phyloP scores from a whole-genome alignment of 805 yeast species.

The Millerozyma miso region DNA sequence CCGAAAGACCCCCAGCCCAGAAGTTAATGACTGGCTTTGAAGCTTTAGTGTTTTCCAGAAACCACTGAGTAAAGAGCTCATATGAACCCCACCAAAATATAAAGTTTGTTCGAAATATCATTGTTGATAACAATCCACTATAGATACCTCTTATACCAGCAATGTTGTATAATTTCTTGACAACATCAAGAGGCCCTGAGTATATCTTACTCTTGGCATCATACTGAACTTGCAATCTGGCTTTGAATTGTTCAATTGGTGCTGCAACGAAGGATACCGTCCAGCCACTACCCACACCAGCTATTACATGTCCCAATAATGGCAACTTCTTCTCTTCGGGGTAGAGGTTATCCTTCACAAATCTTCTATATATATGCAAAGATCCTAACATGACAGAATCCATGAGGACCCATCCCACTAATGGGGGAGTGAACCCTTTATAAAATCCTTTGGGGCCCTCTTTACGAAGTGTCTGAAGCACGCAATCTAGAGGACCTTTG shows the following conservation, averaged over 20 bases:
- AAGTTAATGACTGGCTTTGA: slow-evolving; percentile 72
- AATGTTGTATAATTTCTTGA: slow-evolving; percentile 49
- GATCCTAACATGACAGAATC: slow-evolving; percentile 90
- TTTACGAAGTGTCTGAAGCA: slow-evolving; percentile 59
- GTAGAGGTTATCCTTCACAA: slow-evolving; percentile 62
- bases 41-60: slow-evolving; percentile 60
- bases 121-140: slow-evolving; percentile 78
- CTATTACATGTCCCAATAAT: slow-evolving; percentile 65
- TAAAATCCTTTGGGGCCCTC: slow-evolving; percentile 82
- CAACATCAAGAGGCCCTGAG: slow-evolving; percentile 79
- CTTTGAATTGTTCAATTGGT: slow-evolving; percentile 86
- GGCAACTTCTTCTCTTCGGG: slow-evolving; percentile 63
- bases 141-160: slow-evolving; percentile 72
- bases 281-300: slow-evolving; percentile 83
- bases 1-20: slow-evolving; percentile 89
- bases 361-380: slow-evolving; percentile 67
- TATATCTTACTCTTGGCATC: slow-evolving; percentile 66
- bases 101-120: slow-evolving; percentile 83
- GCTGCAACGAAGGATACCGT: slow-evolving; percentile 96
- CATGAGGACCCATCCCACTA: slow-evolving; percentile 92
- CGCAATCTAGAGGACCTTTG: slow-evolving; percentile 80
- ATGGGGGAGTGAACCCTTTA: slow-evolving; percentile 89
- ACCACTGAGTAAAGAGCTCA: slow-evolving; percentile 68
- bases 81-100: slow-evolving; percentile 94
- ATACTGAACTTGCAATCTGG: slow-evolving; percentile 84